Evolutionary conservation across 2,329 filamentous ascomycete genomes (phyloP).

Genomic region (Colletotrichum sp.): DNA sequence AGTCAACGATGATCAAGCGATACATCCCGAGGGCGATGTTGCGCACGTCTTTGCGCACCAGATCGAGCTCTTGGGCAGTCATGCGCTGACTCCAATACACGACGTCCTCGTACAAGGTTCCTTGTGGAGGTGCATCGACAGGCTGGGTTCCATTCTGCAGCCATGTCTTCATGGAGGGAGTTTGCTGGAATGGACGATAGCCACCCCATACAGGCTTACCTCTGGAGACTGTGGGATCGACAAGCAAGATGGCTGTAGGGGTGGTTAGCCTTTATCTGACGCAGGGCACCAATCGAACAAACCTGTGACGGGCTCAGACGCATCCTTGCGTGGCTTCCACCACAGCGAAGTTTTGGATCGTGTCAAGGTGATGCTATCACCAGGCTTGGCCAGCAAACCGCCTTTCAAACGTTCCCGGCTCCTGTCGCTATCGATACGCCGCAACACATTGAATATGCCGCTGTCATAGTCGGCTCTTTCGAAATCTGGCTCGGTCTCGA

Average conservation of each 20-base stretch:
- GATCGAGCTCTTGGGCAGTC: background rate
- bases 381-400: background rate
- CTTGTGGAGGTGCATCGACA: background rate
- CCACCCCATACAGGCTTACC: background rate
- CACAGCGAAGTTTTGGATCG: background rate
- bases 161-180: background rate
- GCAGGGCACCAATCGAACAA: background rate
- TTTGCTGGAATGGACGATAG: background rate
- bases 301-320: background rate
- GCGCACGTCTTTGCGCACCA: background rate
- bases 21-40: background rate
- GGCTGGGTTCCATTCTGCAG: accelerated
- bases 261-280: background rate
- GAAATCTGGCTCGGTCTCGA: background rate
- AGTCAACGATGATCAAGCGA: background rate
- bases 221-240: background rate
- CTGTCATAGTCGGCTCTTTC: background rate
- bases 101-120: background rate
- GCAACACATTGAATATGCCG: background rate
- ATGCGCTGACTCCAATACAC: background rate
- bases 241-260: background rate
- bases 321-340: background rate
- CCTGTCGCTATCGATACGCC: background rate
- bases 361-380: background rate
- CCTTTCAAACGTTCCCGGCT: background rate